Evolutionary conservation across 805 yeast species (phyloP), one percentile per base, ranked within the genome.

Genomic region (Barnettozyma californica): DNA sequence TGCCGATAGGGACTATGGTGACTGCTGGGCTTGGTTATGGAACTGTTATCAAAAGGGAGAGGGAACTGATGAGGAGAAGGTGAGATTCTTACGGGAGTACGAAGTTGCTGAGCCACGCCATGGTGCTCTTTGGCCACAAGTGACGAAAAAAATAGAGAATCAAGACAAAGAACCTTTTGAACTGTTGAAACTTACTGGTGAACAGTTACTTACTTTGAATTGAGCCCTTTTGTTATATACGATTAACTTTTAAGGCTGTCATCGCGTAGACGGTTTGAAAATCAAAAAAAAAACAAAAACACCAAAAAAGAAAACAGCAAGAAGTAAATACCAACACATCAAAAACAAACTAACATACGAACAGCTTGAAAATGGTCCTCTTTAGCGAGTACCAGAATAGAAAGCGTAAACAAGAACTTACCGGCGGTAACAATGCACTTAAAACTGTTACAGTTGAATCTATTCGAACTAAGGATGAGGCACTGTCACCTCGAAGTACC

Each of bases 1-100:
- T n/a, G 69, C 72, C 2, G 80, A 82, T 48, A 63, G 69, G 1
- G 69, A 66, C n/a, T 77, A 71, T 59, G 97, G 96, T 4, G 97
- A 91, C 64, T 65, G 75, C 3, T 89, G 95, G 85, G 77, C 80
- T 1, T 83, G 89, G 84, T 59, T 72, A 43, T 78, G 77, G 55
- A 69, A 72, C 25, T 78, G 75, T 52, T 48, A 70, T 40, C 44
- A 54, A 19, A 75, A 71, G 51, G 68, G 66, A 43, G 55, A 63
- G 5, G 60, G 40, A 11, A 45, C 47, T 4, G 49, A 57, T 5
- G 67, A 62, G 2, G 81, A 76, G 13, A 40, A 65, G n/a, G 57
- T 61, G 4, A 52, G 55, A 5, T 58, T 82, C 35, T 52, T 73
- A 21, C 50, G 55, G 6, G 59, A 61, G 21, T 77, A 78, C 33